Evolutionary conservation across 2,329 filamentous ascomycete genomes (phyloP).

Genomic region (Endothia cerciana): DNA sequence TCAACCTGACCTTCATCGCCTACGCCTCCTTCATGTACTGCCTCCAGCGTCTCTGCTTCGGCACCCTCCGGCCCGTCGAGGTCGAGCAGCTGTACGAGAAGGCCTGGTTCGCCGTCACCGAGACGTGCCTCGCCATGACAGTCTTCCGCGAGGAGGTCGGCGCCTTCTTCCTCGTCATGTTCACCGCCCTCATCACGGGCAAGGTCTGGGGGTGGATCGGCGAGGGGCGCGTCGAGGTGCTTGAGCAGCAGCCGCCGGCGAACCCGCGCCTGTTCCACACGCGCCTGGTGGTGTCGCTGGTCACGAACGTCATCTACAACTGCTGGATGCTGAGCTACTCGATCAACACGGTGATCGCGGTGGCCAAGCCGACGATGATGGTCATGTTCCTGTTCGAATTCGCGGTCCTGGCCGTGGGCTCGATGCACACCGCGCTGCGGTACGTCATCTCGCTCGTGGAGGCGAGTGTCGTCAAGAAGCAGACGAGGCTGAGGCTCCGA

Average conservation of each 20-base stretch:
- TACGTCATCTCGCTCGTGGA: constrained; percentile 82
- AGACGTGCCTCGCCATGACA: constrained; percentile 97
- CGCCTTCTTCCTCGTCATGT: constrained; percentile 95
- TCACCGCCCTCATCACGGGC: constrained; percentile 85
- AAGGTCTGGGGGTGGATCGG: constrained; percentile 99
- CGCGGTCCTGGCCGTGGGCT: constrained; percentile 80
- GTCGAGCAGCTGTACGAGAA: constrained; percentile 97
- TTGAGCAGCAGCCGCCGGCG: constrained; percentile 92
- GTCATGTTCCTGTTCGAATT: constrained; percentile 99
- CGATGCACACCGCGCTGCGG: constrained; percentile 75
- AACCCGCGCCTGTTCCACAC: constrained; percentile 89
- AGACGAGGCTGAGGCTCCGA: constrained; percentile 71
- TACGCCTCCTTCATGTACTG: constrained; percentile 83
- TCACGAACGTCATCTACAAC: constrained; percentile 81
- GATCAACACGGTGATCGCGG: constrained; percentile 79
- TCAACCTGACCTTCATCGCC: constrained; percentile 84
- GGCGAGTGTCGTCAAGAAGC: constrained; percentile 71
- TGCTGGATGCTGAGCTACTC: constrained; percentile 79
- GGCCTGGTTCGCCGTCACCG: constrained; percentile 96
- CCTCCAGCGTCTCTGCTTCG: constrained; percentile 88
- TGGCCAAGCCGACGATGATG: constrained; percentile 97
- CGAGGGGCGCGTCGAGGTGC: constrained; percentile 87
- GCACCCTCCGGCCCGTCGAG: constrained; percentile 87
- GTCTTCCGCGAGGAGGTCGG: constrained; percentile 96
- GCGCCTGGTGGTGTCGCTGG: constrained; percentile 76